Evolutionary conservation across 176 grass and related monocot genomes (phyloP).

Genomic region (Bonia amplexicaulis): DNA sequence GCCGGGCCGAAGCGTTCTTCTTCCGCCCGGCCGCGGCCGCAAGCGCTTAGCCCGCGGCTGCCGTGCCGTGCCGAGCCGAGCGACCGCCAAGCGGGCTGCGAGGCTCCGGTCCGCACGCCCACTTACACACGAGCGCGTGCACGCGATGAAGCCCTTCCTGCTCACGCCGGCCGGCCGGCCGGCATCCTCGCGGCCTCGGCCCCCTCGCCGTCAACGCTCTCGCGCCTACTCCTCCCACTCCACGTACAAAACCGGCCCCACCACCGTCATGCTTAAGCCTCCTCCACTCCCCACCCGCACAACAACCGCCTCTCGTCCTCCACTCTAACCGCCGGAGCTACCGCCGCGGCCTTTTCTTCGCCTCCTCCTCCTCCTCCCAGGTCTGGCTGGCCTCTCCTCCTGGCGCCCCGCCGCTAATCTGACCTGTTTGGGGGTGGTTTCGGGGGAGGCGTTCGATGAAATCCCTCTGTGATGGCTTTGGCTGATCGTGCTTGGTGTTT

Average conservation of each 20-base stretch:
- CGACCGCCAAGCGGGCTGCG: slow-evolving; percentile 12
- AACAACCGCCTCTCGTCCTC: neutral
- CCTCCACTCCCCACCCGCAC: neutral
- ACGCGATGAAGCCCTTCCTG: slow-evolving; percentile 44
- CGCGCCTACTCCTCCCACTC: slow-evolving; percentile 30
- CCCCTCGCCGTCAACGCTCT: slow-evolving; percentile 41
- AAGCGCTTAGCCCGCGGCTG: neutral
- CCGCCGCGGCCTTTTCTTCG: slow-evolving; percentile 18
- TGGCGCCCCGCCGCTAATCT: no score
- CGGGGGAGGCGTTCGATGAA: slow-evolving; percentile 4
- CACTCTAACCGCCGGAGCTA: neutral
- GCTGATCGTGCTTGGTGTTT: neutral
- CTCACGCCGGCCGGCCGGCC: slow-evolving; percentile 32
- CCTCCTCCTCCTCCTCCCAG: slow-evolving; percentile 30
- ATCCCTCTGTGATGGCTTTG: neutral
- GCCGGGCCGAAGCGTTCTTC: neutral
- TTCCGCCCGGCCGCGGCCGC: neutral
- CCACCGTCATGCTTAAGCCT: neutral
- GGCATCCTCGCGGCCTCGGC: neutral
- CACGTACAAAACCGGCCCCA: slow-evolving; percentile 15
- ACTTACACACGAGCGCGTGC: slow-evolving; percentile 21
- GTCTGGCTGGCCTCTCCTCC: slow-evolving; percentile 8
- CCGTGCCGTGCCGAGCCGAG: slow-evolving; percentile 7
- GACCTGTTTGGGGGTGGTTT: neutral
- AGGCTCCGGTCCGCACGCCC: neutral